These are phyloP conservation scores for Cokeromyces recurvatus DNA, from an alignment of 371 early-diverging fungal species.

Conservation along the genomic window DNA sequence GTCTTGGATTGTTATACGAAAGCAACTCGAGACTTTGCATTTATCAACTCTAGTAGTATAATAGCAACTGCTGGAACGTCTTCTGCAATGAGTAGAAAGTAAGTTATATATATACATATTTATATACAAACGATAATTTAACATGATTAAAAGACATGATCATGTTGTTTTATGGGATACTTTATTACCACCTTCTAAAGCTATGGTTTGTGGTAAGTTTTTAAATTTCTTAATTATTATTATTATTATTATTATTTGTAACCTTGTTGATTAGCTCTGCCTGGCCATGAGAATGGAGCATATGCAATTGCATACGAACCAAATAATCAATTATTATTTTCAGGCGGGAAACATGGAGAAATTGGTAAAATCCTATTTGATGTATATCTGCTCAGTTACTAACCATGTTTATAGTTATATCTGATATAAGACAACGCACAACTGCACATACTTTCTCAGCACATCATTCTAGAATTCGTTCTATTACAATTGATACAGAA, in stretches of 20 bases:
- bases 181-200: conserved; percentile 58
- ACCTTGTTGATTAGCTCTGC: conserved; percentile 23
- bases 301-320: conserved; percentile 65
- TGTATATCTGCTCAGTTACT: neutral
- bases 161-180: conserved; percentile 80
- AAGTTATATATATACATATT: too few species aligned
- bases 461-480: conserved; percentile 63
- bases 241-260: too few species aligned
- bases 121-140: too few species aligned
- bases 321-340: conserved; percentile 56
- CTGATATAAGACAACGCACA: conserved; percentile 70
- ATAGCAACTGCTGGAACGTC: conserved; percentile 77
- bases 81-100: conserved; percentile 48
- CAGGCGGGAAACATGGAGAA: conserved; percentile 76
- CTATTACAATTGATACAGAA: conserved; percentile 60
- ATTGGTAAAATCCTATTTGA: conserved; percentile 66
- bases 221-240: too few species aligned
- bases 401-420: conserved; percentile 45
- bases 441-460: conserved; percentile 68
- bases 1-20: conserved; percentile 57
- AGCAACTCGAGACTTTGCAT: conserved; percentile 68
- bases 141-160: conserved; percentile 20
- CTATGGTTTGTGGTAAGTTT: conserved; percentile 53
- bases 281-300: conserved; percentile 56
- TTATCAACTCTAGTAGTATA: conserved; percentile 65